Evolutionary conservation across 805 yeast genomes (phyloP).

Genomic region (Wickerhamiella azymoides): DNA sequence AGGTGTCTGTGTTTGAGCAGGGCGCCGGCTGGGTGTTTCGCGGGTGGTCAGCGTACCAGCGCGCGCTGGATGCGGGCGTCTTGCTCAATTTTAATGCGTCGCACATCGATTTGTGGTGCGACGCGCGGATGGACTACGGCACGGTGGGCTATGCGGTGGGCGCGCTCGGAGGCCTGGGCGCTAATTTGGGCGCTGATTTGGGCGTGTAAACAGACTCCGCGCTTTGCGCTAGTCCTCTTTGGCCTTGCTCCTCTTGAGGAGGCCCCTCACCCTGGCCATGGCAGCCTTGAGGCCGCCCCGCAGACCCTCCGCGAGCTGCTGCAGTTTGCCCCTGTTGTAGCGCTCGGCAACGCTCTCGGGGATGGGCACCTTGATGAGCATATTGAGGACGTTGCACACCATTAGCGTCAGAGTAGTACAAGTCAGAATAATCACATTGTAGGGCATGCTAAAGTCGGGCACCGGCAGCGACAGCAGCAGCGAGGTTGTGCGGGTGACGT

Average conservation of each 20-base stretch:
- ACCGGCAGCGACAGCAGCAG: conserved; percentile 78
- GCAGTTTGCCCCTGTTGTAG: conserved; percentile 1
- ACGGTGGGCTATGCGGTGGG: conserved; percentile 1
- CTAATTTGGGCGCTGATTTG: no score
- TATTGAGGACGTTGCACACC: conserved; percentile 74
- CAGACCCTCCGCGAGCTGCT: neutral
- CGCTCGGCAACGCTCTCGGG: conserved; percentile 36
- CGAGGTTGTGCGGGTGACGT: conserved; percentile 61
- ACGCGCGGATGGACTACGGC: neutral
- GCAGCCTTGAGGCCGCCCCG: neutral
- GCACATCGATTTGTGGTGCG: neutral
- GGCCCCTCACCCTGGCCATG: neutral
- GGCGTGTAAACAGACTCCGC: no score
- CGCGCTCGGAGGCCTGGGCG: no score
- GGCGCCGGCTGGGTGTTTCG: neutral
- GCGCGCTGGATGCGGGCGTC: neutral
- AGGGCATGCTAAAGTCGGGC: conserved; percentile 98
- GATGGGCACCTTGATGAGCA: conserved; percentile 58
- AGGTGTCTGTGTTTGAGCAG: conserved; percentile 58
- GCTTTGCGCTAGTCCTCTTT: neutral
- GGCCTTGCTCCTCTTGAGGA: neutral
- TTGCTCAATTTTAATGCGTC: conserved; percentile 6
- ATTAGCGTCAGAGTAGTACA: conserved; percentile 87
- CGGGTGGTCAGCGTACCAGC: neutral
- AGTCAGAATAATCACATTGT: conserved; percentile 86